Evolutionary conservation across 495 filamentous ascomycete genomes (phyloP), one percentile per base, ranked within the genome.

Genomic region (Beverwykella pulmonaria): DNA sequence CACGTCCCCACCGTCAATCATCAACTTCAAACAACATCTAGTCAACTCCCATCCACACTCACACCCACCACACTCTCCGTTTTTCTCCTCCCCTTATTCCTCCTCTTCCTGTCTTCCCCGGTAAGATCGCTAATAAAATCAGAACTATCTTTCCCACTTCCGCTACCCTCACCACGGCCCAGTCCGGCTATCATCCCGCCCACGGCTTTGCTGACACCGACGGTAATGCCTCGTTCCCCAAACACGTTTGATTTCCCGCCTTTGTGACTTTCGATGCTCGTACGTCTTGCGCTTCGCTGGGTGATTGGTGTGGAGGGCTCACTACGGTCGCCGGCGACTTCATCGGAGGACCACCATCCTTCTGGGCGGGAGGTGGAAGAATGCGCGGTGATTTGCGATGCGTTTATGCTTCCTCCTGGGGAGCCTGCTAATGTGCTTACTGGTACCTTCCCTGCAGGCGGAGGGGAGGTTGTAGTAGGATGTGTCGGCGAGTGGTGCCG

Each of bases 341-440:
- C 69, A 23, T 71, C 69, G 14, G 65, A 68, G 60, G 56, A 63
- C 69, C 69, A 71, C 69, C 69, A 71, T 34, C 69, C 69, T 50
- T 71, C 69, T 3, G 69, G 69, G 2, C 69, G 54, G 30, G 53
- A 60, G 9, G 69, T 71, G 12, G 65, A 50, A 0, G 64, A 53
- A 20, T 62, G 64, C 12, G 55, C 59, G 12, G 64, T 71, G 17
- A 57, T 32, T 26, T 68, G 64, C 1, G 59, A 62, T n/a, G 50
- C 57, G 41, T 56, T 30, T 0, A 53, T 22, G n/a, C 61, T 68
- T 44, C 15, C 23, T 17, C 53, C 30, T 14, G 39, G 59, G 6
- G 64, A 68, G 27, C 55, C 52, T 14, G 29, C 29, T n/a, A 48
- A 19, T 19, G 49, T 49, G 49, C 53, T 27, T 5, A 20, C 29